Evolutionary conservation across 768 basidiomycete species (phyloP).

Genomic region (Royoungia palumana): DNA sequence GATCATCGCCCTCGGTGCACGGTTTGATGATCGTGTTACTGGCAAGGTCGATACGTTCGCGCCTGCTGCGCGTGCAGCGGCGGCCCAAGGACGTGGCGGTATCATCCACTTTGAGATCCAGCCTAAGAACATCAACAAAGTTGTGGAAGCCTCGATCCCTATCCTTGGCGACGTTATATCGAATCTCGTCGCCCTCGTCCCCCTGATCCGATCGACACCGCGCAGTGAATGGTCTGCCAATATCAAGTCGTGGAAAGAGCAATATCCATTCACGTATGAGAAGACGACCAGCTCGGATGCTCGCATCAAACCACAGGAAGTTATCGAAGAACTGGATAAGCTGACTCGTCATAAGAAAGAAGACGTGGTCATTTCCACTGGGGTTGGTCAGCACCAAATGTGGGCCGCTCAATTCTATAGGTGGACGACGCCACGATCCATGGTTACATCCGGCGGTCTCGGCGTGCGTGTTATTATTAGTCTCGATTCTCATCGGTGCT

Average conservation of each 20-base stretch:
- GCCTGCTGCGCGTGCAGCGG: conserved; percentile 85
- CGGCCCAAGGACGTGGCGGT: conserved; percentile 81
- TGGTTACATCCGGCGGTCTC: conserved; percentile 93
- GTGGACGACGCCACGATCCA: conserved; percentile 81
- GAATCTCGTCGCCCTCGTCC: conserved; percentile 79
- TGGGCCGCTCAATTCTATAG: conserved; percentile 96
- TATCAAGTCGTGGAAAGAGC: conserved; percentile 79
- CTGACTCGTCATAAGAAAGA: conserved; percentile 81
- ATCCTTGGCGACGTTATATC: conserved; percentile 90
- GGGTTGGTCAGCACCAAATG: conserved; percentile 99
- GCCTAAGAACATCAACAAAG: conserved; percentile 99
- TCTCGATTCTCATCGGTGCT: background rate
- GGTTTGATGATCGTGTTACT: conserved; percentile 98
- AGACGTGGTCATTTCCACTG: conserved; percentile 84
- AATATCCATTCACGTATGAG: conserved; percentile 87
- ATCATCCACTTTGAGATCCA: conserved; percentile 99
- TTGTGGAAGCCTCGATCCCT: conserved; percentile 91
- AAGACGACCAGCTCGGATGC: conserved; percentile 54
- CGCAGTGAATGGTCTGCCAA: conserved; percentile 80
- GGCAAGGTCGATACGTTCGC: conserved; percentile 88
- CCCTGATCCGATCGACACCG: conserved; percentile 61
- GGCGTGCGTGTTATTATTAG: conserved; percentile 57
- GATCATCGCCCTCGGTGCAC: conserved; percentile 93
- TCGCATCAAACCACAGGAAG: conserved; percentile 93
- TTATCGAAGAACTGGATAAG: conserved; percentile 85